A percentile compares a stretch with the other conserved stretches of the same genome.
Conservation (phyloP, 371 early-diverging fungal genomes). For the Caulochytrium protostelioides region DNA sequence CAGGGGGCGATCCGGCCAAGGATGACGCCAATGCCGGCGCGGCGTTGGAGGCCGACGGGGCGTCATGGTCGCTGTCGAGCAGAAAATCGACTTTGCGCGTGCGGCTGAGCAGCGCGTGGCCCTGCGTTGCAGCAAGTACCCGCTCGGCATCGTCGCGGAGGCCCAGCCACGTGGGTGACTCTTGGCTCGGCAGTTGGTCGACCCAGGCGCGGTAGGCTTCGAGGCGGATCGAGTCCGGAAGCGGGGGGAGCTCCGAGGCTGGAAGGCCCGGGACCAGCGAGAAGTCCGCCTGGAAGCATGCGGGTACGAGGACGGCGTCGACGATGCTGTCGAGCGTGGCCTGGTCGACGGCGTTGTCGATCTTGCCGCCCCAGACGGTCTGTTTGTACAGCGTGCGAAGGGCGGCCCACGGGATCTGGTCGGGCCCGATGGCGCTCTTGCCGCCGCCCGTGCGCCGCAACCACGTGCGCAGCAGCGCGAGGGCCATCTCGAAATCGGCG, state of each 20-base stretch:
- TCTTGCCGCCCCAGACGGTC: slow-evolving; percentile 87
- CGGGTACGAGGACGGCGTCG: slow-evolving; percentile 51
- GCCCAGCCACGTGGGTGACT: slow-evolving; percentile 93
- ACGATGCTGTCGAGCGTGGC: slow-evolving; percentile 73
- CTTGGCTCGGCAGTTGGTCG: slow-evolving; percentile 59
- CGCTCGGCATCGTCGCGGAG: slow-evolving; percentile 84
- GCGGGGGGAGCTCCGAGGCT: slow-evolving; percentile 14
- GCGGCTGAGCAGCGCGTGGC: slow-evolving; percentile 30
- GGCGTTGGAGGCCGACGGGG: slow-evolving; percentile 30
- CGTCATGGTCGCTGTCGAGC: slow-evolving; percentile 29
- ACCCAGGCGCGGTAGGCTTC: slow-evolving; percentile 87
- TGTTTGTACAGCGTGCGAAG: slow-evolving; percentile 62
- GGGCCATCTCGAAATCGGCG: slow-evolving; percentile 78
- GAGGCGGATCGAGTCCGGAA: slow-evolving; percentile 39
- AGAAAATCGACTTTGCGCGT: neutral
- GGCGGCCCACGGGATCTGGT: slow-evolving; percentile 89
- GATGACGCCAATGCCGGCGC: slow-evolving; percentile 2
- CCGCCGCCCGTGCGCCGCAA: slow-evolving; percentile 56
- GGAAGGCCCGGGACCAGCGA: slow-evolving; percentile 36
- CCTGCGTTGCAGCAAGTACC: slow-evolving; percentile 46
- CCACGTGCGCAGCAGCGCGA: slow-evolving; percentile 78
- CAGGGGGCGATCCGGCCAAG: neutral
- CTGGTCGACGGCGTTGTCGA: slow-evolving; percentile 83
- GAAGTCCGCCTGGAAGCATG: slow-evolving; percentile 61
- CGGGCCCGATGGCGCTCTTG: slow-evolving; percentile 71